A percentile compares a stretch with the other conserved stretches of the same genome.
Evolutionary conservation across 768 basidiomycete species (phyloP).

Genomic region (Termitomyces sp.): DNA sequence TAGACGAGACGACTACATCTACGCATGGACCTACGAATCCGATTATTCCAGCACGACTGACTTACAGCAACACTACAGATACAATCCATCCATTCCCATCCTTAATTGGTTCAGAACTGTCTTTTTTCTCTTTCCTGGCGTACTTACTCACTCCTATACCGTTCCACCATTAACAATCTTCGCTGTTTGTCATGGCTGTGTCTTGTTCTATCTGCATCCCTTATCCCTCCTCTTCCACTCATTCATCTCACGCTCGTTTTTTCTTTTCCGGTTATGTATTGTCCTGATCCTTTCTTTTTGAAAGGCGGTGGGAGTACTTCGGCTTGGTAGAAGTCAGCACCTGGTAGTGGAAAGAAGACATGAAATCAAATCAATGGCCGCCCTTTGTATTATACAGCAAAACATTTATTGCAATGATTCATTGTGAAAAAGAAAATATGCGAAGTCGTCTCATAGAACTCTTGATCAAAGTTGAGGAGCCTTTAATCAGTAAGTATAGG

Average conservation of each 20-base stretch:
- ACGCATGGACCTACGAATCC: constrained; percentile 16
- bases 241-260: constrained; percentile 10
- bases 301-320: constrained; percentile 6
- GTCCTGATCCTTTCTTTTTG: constrained; percentile 2
- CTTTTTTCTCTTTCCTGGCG: constrained; percentile 6
- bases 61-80: constrained; percentile 16
- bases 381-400: constrained; percentile 13
- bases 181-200: constrained; percentile 11
- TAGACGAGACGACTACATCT: constrained; percentile 17
- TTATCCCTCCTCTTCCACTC: neutral
- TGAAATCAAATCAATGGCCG: constrained; percentile 12
- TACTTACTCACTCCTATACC: constrained; percentile 16
- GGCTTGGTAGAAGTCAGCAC: constrained; percentile 10
- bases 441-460: too few relatives aligned
- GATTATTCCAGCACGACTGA: constrained; percentile 12
- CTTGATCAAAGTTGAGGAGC: neutral
- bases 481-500: too few relatives aligned
- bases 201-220: constrained; percentile 7
- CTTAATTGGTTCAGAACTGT: constrained; percentile 13
- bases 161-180: constrained; percentile 8
- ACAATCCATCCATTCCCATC: constrained; percentile 13
- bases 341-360: constrained; percentile 12
- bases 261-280: neutral
- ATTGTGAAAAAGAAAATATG: neutral
- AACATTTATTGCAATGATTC: neutral